Evolutionary conservation across 1,284 basidiomycete species (phyloP).

Genomic region (Lignosus rhinocerotis): DNA sequence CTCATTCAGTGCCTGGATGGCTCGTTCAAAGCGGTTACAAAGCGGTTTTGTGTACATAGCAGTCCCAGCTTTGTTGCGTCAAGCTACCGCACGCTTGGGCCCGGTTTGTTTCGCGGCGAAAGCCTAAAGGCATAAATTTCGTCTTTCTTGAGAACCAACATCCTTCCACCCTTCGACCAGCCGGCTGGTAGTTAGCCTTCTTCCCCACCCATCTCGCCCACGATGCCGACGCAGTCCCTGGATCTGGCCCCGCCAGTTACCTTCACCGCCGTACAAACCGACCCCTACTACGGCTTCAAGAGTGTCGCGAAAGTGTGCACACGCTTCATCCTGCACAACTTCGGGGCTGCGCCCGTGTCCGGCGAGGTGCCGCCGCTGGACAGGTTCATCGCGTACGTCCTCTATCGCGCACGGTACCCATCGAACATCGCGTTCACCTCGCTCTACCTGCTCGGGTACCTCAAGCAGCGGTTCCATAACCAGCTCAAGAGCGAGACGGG

Average conservation of each 20-base stretch:
- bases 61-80: neutral
- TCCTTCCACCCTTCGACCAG: neutral
- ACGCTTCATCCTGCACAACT: neutral
- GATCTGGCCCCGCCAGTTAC: neutral
- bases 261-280: neutral
- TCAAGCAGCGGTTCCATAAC: neutral
- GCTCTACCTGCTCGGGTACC: slow-evolving; percentile 1
- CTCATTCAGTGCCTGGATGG: too few species aligned
- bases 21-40: too few species aligned
- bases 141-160: neutral
- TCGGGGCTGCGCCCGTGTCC: neutral
- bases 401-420: neutral
- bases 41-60: too few species aligned
- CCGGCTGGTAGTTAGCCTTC: neutral
- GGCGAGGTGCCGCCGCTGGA: neutral
- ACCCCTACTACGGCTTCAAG: neutral
- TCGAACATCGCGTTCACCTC: neutral
- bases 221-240: neutral
- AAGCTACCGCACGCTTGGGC: neutral
- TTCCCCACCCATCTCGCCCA: neutral
- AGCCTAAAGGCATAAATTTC: too few species aligned
- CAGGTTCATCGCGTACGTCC: neutral
- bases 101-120: neutral
- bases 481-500: neutral
- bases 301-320: neutral